Conservation (phyloP, 169 alveolate species). For the Perkinsus marinus region DNA sequence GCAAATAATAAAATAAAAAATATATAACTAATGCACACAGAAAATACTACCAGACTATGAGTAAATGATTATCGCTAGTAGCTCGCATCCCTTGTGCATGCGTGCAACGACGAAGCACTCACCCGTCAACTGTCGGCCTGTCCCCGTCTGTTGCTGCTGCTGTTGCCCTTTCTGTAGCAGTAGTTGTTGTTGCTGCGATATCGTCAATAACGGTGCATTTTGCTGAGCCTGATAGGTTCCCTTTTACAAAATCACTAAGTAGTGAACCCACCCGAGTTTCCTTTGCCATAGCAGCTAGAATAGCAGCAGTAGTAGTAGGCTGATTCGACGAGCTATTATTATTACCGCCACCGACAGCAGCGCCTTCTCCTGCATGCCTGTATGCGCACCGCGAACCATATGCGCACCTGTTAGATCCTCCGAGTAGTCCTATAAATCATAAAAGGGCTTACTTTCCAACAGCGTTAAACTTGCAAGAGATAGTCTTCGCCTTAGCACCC, state of each 20-base stretch:
- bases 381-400: background rate
- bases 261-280: background rate
- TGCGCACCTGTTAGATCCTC: background rate
- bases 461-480: background rate
- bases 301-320: background rate
- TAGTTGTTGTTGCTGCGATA: background rate
- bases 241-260: background rate
- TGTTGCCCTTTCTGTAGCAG: no score
- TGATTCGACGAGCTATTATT: background rate
- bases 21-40: no score
- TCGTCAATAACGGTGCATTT: background rate
- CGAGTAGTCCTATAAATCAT: background rate
- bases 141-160: no score
- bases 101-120: no score
- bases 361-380: background rate
- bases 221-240: background rate
- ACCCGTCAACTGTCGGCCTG: no score
- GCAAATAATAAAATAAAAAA: no score
- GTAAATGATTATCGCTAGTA: no score
- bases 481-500: background rate
- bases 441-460: background rate
- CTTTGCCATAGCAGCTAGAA: background rate
- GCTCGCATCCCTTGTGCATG: no score
- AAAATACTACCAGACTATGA: no score
- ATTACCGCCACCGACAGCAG: background rate